Percentiles rank a stretch among this genome's conserved stretches.
Conservation (phyloP, 805 yeast species). For the Nakazawaea ishiwadae region DNA sequence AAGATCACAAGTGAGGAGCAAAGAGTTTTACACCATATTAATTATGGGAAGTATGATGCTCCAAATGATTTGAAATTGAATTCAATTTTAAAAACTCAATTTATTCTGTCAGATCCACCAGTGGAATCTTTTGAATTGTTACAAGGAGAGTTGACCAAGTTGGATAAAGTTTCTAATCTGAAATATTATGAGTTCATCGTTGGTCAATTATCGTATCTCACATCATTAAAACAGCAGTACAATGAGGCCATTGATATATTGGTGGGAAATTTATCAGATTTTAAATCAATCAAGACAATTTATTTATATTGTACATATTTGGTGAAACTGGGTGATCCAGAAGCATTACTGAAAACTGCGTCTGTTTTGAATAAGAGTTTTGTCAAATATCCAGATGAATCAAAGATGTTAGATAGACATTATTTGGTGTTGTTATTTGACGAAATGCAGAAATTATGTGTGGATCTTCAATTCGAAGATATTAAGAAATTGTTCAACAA, state of each 20-base stretch:
- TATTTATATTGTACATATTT: constrained; percentile 2
- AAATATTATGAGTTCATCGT: constrained; percentile 1
- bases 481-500: not conserved
- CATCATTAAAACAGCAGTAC: not conserved
- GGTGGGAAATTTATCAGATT: not conserved
- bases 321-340: not conserved
- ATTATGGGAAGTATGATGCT: constrained; percentile 1
- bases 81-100: not conserved
- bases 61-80: not conserved
- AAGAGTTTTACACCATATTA: not conserved
- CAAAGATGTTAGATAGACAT: constrained; percentile 7
- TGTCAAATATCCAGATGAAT: constrained; percentile 1
- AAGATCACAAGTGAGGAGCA: constrained; percentile 1
- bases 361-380: not conserved
- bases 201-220: not conserved
- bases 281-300: constrained; percentile 2
- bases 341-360: not conserved
- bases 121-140: constrained; percentile 1
- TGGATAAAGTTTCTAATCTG: not conserved
- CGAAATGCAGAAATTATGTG: not conserved
- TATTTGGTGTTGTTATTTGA: constrained; percentile 4
- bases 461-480: not conserved
- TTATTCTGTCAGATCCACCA: not conserved
- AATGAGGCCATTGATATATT: not conserved
- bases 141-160: not conserved